phyloP scores from a whole-genome alignment of 2,329 filamentous ascomycete genomes.

The Dothidotthia symphoricarpi region DNA sequence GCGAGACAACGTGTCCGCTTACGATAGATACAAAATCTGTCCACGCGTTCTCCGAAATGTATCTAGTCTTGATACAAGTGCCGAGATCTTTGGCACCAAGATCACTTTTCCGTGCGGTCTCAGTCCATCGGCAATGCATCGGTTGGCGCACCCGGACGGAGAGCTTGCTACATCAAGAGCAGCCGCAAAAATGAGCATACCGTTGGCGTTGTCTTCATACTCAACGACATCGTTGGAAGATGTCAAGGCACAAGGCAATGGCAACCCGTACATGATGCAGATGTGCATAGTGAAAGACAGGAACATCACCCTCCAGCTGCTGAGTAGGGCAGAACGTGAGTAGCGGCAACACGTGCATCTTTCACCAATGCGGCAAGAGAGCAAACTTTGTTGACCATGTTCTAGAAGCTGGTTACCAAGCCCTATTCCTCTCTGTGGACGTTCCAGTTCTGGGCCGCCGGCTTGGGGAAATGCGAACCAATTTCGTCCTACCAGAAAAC shows the following conservation, averaged over 20 bases:
- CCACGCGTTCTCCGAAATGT: constrained; percentile 37
- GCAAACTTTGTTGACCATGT: not conserved
- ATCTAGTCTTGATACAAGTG: constrained; percentile 21
- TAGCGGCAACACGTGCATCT: constrained; percentile 4
- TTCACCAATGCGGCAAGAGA: no score
- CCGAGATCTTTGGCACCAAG: constrained; percentile 35
- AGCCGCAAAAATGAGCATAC: constrained; percentile 58
- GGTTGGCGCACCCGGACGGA: constrained; percentile 62
- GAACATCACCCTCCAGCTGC: constrained; percentile 42
- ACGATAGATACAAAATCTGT: constrained; percentile 32
- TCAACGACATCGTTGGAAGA: constrained; percentile 60
- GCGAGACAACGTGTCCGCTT: constrained; percentile 36
- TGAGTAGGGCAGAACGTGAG: constrained; percentile 47
- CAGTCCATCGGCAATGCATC: constrained; percentile 63
- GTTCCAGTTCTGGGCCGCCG: constrained; percentile 54
- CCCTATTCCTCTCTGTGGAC: constrained; percentile 57
- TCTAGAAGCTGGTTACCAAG: constrained; percentile 44
- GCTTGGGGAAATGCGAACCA: constrained; percentile 55
- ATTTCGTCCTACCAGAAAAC: constrained; percentile 49
- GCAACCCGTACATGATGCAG: constrained; percentile 50
- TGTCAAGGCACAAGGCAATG: constrained; percentile 53
- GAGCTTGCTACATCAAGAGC: constrained; percentile 61
- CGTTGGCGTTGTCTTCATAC: constrained; percentile 61
- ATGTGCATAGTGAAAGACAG: constrained; percentile 55
- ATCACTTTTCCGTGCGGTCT: constrained; percentile 40